Evolutionary conservation across 2,329 filamentous ascomycete species (phyloP).

Genomic region (Periconia macrospinosa): DNA sequence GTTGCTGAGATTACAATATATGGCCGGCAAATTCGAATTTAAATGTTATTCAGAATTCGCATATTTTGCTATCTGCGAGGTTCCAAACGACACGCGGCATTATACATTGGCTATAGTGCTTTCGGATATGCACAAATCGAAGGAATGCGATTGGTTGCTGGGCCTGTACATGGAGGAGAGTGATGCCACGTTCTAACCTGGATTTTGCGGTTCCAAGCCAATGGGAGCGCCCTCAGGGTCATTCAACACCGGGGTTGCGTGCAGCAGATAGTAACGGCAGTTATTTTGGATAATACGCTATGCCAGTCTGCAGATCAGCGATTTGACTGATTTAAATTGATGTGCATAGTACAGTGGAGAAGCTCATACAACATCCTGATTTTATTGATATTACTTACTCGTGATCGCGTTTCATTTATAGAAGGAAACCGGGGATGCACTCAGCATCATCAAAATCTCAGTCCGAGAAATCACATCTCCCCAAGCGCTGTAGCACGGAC

Average conservation of each 20-base stretch:
- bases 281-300: not conserved
- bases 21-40: slow-evolving; percentile 16
- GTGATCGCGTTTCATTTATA: not conserved
- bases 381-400: not conserved
- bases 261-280: slow-evolving; percentile 7
- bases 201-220: slow-evolving; percentile 15
- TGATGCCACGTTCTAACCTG: slow-evolving; percentile 19
- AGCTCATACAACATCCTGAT: not conserved
- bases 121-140: slow-evolving; percentile 5
- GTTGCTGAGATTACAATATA: slow-evolving; percentile 19
- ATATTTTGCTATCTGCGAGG: slow-evolving; percentile 17
- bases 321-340: not conserved
- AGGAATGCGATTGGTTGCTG: not conserved
- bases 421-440: not conserved
- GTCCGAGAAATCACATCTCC: too few relatives aligned
- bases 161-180: not conserved
- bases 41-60: slow-evolving; percentile 11
- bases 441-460: not conserved
- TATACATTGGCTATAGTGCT: slow-evolving; percentile 12
- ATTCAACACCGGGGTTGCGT: slow-evolving; percentile 7
- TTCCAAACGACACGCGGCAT: slow-evolving; percentile 29
- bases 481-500: too few relatives aligned
- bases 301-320: not conserved
- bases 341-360: not conserved
- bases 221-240: slow-evolving; percentile 12